Base-by-base conservation (phyloP, 169 alveolate species). In the Cryptosporidium meleagridis region DNA sequence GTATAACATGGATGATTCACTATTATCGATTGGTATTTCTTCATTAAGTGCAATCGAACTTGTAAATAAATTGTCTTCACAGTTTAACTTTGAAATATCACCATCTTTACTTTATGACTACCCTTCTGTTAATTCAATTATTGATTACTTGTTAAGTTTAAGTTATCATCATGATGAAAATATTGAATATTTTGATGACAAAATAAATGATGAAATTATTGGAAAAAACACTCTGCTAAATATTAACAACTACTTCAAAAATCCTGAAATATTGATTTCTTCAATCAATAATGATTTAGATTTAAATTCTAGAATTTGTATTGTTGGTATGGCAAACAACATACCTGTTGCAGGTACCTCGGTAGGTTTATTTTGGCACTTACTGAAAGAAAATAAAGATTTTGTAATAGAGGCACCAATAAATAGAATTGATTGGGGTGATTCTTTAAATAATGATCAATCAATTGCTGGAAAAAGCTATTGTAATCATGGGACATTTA, bases 1-100 rank as follows among this genome's bases (percentile, higher is more conserved):
- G 35, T 62, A 62, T 80, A 31, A 16, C 31, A 18, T 80, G 33
- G 75, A 80, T 44, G 87, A 59, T 62, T 62, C 73, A 44, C 33
- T 80, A 7, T 80, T 80, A 23, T 93, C 87, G 62, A 71, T 93
- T 4, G 96, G 96, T 8, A 87, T 94, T 29, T 94, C 92, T 45
- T 94, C 96, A 53, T 69, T 94, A 26, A 94, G 95, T 33, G 95
- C 95, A 0, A 95, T 94, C 41, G 96, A 94, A 91, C 91, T 94
- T 89, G 91, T 94, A 48, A 93, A 94, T 84, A 86, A 92, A 61
- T 84, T 94, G 65, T 85, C 95, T 37, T 85, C 62, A 18, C 44
- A 87, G 45, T 70, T 92, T 9, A 85, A 92, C 37, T 44, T 51
- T 45, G 84, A 75, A 44, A 75, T 92, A 31, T 52, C 93, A 7